Evolutionary conservation across 805 yeast species (phyloP), one percentile per base, ranked within the genome.

Genomic region (Ogataea salicorniae): DNA sequence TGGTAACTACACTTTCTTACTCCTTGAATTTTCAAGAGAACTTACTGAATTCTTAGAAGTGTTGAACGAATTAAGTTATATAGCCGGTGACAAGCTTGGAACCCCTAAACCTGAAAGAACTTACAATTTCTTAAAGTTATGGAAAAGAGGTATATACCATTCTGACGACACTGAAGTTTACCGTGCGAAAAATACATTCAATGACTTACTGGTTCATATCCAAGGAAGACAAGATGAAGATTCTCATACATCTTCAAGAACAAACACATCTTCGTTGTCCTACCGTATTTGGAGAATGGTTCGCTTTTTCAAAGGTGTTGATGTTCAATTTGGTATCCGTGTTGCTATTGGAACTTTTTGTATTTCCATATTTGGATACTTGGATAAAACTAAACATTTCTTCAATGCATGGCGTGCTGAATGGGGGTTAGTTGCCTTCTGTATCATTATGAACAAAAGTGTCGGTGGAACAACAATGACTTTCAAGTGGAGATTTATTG

Each of bases 401-500:
- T 88, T 87, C 56, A 74, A 68, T 41, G 73, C 71, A 38, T 86
- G 88, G 89, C 68, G 91, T 53, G 84, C 85, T 15, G 96, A 87
- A 61, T 87, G 96, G 96, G 82, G 89, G 0, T 66, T 87, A 36
- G 86, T 85, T n/a, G 82, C 90, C 0, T 87, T 80, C 55, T 81
- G 87, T 56, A 83, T 87, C 46, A 85, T 87, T 70, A 87, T 87
- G 92, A 85, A 84, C 56, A 86, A 86, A 57, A 83, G 91, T 0
- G 68, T 87, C 5, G 96, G 96, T 9, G 95, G 95, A 0, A 88
- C 95, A 0, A 77, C 87, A 11, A 79, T 83, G 81, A 84, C 94
- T 0, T 82, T 81, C 5, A 81, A 81, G 54, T 82, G 86, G 85
- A 69, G 87, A 56, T 72, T 87, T 46, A 50, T 83, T 23, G 96